These are phyloP conservation scores for Gaultheria prostrata DNA, from an alignment of 148 eudicot genomes.

Conservation along the genomic window DNA sequence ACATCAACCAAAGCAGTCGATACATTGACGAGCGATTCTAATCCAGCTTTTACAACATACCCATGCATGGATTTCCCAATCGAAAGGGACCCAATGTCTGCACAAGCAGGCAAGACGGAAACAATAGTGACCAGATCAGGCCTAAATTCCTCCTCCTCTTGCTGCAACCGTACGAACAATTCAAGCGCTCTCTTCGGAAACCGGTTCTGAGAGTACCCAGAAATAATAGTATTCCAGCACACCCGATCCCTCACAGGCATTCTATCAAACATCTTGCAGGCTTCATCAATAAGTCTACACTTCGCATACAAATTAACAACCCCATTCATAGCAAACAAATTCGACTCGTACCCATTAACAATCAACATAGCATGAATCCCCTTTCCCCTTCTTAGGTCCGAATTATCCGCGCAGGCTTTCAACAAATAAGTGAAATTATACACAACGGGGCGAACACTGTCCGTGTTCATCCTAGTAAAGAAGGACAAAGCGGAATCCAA, in stretches of 20 bases:
- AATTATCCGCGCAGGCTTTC: constrained; percentile 60
- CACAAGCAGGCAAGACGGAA: constrained; percentile 58
- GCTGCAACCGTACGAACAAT: constrained; percentile 55
- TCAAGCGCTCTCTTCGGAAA: constrained; percentile 52
- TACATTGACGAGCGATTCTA: constrained; percentile 57
- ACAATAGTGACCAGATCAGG: constrained; percentile 63
- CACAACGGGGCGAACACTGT: constrained; percentile 47
- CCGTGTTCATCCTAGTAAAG: constrained; percentile 49
- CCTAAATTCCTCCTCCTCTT: constrained; percentile 32
- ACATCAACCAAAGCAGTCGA: constrained; percentile 70
- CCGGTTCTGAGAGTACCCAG: constrained; percentile 75
- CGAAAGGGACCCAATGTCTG: constrained; percentile 39
- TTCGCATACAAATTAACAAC: constrained; percentile 75
- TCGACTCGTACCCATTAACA: constrained; percentile 46
- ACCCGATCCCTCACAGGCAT: constrained; percentile 75
- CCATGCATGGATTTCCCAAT: constrained; percentile 63
- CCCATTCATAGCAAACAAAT: constrained; percentile 66
- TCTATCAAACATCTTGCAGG: constrained; percentile 74
- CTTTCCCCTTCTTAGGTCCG: constrained; percentile 48
- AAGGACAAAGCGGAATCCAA: constrained; percentile 40
- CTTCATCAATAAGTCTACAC: constrained; percentile 55
- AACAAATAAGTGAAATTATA: constrained; percentile 68
- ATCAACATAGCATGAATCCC: constrained; percentile 59
- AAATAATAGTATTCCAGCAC: constrained; percentile 76
- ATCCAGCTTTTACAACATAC: constrained; percentile 51